These are phyloP conservation scores for Dissoconium aciculare DNA, from an alignment of 2,329 filamentous ascomycete species.

Conservation along the genomic window DNA sequence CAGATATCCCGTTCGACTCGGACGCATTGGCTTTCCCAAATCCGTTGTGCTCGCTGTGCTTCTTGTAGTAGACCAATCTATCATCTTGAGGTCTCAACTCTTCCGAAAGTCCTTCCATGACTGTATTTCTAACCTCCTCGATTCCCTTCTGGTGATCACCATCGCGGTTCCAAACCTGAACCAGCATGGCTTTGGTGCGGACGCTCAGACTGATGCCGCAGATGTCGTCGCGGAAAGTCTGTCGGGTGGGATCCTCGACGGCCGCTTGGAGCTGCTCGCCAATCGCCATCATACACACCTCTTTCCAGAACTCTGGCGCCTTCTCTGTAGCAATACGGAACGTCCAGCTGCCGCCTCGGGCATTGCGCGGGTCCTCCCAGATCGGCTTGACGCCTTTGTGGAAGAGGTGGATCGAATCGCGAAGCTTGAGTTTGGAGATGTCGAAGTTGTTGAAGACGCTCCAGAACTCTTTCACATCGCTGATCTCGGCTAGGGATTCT, in stretches of 20 bases:
- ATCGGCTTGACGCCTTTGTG: constrained; percentile 69
- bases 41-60: constrained; percentile 73
- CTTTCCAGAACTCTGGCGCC: constrained; percentile 62
- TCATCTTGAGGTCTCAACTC: constrained; percentile 55
- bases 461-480: constrained; percentile 36
- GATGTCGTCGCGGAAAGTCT: constrained; percentile 56
- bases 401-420: constrained; percentile 57
- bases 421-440: constrained; percentile 55
- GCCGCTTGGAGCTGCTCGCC: constrained; percentile 65
- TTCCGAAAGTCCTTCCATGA: constrained; percentile 56
- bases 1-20: too few species aligned
- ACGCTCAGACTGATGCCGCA: constrained; percentile 79
- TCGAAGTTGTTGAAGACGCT: constrained; percentile 54
- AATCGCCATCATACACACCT: constrained; percentile 66
- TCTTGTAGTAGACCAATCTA: constrained; percentile 54
- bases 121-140: constrained; percentile 55
- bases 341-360: constrained; percentile 77
- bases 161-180: constrained; percentile 89
- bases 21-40: constrained; percentile 34
- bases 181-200: constrained; percentile 75
- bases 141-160: constrained; percentile 65
- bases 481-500: constrained; percentile 31
- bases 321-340: constrained; percentile 72
- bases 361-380: constrained; percentile 77
- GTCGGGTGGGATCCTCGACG: constrained; percentile 38